A percentile compares a stretch with the other conserved stretches of the same genome.
Conservation (phyloP, 2,329 filamentous ascomycete species). For the Arthrobotrys musiformis region DNA sequence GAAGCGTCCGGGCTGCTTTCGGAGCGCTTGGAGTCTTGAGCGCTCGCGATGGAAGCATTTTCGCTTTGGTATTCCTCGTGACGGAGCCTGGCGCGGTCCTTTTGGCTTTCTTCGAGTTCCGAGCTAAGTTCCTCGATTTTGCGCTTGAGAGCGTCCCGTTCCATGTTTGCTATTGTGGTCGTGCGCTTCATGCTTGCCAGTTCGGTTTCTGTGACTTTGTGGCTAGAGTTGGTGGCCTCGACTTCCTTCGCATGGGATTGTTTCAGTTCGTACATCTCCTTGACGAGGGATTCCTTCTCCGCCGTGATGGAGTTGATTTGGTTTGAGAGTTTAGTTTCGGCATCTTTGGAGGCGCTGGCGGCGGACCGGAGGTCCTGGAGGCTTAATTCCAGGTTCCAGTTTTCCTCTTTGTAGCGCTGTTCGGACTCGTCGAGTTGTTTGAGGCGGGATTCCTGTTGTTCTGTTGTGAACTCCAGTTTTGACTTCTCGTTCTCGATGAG, state of each 20-base stretch:
- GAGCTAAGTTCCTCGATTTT: conserved; percentile 84
- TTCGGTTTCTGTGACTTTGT: conserved; percentile 76
- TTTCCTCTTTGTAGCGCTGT: conserved; percentile 96
- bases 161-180: conserved; percentile 79
- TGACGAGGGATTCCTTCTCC: conserved; percentile 81
- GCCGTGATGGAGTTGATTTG: conserved; percentile 74
- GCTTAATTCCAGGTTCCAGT: conserved; percentile 95
- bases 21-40: conserved; percentile 69
- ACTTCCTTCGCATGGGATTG: conserved; percentile 83
- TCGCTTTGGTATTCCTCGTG: conserved; percentile 72
- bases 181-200: conserved; percentile 84
- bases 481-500: conserved; percentile 78
- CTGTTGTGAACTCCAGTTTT: conserved; percentile 81
- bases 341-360: conserved; percentile 80
- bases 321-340: conserved; percentile 83
- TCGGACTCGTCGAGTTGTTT: conserved; percentile 91
- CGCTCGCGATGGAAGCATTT: conserved; percentile 71
- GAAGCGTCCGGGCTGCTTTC: conserved; percentile 86
- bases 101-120: conserved; percentile 59
- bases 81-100: conserved; percentile 70
- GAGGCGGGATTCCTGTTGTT: conserved; percentile 81
- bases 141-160: conserved; percentile 79
- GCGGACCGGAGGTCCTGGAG: conserved; percentile 82
- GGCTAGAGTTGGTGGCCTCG: conserved; percentile 77
- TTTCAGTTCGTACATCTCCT: conserved; percentile 91